Base-by-base conservation (phyloP, 495 filamentous ascomycete genomes). In the Neurospora sublineolata region DNA sequence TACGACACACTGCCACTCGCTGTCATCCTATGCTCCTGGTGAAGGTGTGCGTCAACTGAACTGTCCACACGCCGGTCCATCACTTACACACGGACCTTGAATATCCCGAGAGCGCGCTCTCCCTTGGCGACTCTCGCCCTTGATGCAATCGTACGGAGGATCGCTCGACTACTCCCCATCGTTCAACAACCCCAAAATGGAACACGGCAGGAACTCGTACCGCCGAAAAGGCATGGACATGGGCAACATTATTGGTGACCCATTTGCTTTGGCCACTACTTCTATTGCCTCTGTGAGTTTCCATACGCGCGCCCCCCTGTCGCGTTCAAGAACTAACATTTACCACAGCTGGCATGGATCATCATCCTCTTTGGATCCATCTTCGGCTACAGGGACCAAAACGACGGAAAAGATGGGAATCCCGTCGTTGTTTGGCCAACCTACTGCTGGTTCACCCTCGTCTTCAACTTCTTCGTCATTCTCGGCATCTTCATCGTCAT, bases 181-280 rank as follows among this genome's bases (percentile, higher is more conserved):
- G 72, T 81, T 94, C 75, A 87, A 85, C 82, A 64, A 64, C 52
- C 52, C 52, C 52, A 94, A 94, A 88, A 94, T 95, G 91, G 90
- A 93, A 81, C 77, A 84, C 75, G 83, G 85, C 42, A 80, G 84
- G 76, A 83, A 85, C 82, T 84, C 77, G 77, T 87, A 88, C 78
- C 83, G 84, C 52, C 83, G 85, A 70, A 85, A 82, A 75, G 79
- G 87, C 76, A 89, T 96, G 76, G 90, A 87, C 74, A 82, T 93
- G 79, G 93, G 92, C 76, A 94, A 97, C 80, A 92, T 98, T 70
- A 84, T 97, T 68, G 95, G 95, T 75, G 94, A 98, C 83, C 96
- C 96, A 3, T 97, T 99, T 83, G 94, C 95, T 68, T 87, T 98
- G 46, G 93, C 94, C 52, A 99, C 95, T 18, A 87, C 95, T 46